Conservation (phyloP, 345 rosid species). For the Theobroma cacao region DNA sequence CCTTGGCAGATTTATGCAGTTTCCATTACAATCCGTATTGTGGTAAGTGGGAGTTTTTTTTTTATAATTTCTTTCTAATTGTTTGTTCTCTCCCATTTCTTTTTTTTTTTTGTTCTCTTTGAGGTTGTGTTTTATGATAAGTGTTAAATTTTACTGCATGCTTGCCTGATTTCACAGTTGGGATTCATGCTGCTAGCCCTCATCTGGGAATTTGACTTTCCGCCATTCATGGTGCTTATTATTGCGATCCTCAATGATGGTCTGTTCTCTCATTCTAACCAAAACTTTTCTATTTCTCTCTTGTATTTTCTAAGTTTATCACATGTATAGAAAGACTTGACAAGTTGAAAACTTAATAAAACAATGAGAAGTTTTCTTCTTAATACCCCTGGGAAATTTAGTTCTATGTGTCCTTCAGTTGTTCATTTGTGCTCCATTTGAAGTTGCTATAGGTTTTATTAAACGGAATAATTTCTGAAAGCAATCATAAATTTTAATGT, state of each 20-base stretch:
- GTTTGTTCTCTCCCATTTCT: neutral
- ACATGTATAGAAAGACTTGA: neutral
- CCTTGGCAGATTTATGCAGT: conserved; percentile 88
- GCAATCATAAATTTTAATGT: neutral
- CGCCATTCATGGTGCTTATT: conserved; percentile 99
- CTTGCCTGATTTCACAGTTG: conserved; percentile 46
- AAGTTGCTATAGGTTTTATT: conserved; percentile 3
- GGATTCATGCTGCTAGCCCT: conserved; percentile 98
- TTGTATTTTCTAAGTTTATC: neutral
- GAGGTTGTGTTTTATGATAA: too few species aligned
- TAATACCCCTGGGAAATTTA: neutral
- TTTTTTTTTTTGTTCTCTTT: neutral
- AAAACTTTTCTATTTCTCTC: neutral
- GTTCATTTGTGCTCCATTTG: neutral
- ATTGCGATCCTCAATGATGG: conserved; percentile 98
- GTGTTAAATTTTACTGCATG: neutral
- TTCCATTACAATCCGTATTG: conserved; percentile 98
- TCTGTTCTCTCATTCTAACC: conserved; percentile 27
- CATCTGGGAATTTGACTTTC: conserved; percentile 96
- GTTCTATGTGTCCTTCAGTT: neutral
- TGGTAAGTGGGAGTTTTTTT: conserved; percentile 48
- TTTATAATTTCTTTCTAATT: neutral
- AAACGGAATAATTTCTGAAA: neutral
- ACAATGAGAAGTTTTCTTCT: neutral
- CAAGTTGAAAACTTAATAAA: neutral